Evolutionary conservation across 768 basidiomycete species (phyloP).

Genomic region (Daedaleopsis nitida): DNA sequence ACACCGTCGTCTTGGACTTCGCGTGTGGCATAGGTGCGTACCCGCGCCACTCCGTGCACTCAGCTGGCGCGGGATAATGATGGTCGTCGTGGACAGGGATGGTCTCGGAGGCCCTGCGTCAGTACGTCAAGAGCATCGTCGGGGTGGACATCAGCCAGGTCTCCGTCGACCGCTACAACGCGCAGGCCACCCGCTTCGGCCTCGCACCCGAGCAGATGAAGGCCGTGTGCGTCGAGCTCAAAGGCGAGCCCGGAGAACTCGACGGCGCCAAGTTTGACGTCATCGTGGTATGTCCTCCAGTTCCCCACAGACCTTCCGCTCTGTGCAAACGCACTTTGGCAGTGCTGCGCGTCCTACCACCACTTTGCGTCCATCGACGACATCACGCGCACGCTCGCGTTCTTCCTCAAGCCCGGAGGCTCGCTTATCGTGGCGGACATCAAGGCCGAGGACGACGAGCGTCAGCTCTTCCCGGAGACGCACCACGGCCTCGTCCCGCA

Average conservation of each 20-base stretch:
- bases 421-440: slow-evolving; percentile 61
- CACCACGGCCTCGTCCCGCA: slow-evolving; percentile 54
- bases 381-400: slow-evolving; percentile 52
- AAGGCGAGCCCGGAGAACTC: slow-evolving; percentile 49
- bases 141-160: slow-evolving; percentile 78
- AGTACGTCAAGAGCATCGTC: slow-evolving; percentile 62
- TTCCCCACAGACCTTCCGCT: background rate
- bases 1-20: slow-evolving; percentile 67
- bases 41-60: background rate
- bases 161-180: slow-evolving; percentile 70
- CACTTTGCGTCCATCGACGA: slow-evolving; percentile 54
- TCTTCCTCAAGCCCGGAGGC: slow-evolving; percentile 64
- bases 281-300: slow-evolving; percentile 55
- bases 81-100: slow-evolving; percentile 46
- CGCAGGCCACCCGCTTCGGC: slow-evolving; percentile 58
- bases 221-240: slow-evolving; percentile 59
- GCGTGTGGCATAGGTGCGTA: slow-evolving; percentile 70
- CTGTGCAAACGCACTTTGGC: background rate
- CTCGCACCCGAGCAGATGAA: slow-evolving; percentile 68
- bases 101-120: slow-evolving; percentile 63
- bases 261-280: slow-evolving; percentile 65
- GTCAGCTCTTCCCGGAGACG: slow-evolving; percentile 41
- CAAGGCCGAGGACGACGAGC: slow-evolving; percentile 28
- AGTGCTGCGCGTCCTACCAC: slow-evolving; percentile 71
- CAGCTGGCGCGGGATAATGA: too few species aligned